Evolutionary conservation across 768 basidiomycete genomes (phyloP).

Genomic region (Calocybe indica): DNA sequence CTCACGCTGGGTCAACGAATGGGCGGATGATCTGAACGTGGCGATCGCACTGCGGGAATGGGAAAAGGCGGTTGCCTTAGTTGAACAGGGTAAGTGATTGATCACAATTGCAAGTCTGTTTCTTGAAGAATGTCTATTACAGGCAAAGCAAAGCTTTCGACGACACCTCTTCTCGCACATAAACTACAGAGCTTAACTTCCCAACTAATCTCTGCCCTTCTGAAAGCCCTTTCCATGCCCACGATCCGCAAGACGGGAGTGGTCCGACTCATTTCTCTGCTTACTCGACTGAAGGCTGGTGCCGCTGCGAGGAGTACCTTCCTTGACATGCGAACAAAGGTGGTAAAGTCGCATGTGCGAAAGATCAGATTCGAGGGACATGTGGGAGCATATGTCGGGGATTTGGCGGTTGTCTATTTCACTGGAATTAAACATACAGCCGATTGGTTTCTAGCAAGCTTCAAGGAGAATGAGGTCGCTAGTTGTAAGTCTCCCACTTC

Average conservation of each 20-base stretch:
- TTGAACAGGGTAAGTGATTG: constrained; percentile 64
- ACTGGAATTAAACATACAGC: constrained; percentile 95
- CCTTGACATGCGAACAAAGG: constrained; percentile 67
- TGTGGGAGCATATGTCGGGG: constrained; percentile 77
- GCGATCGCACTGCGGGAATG: constrained; percentile 87
- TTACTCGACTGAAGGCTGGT: constrained; percentile 70
- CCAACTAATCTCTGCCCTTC: constrained; percentile 62
- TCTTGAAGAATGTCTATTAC: not conserved
- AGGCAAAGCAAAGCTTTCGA: constrained; percentile 61
- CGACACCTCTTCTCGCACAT: constrained; percentile 42
- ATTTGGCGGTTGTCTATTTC: constrained; percentile 85
- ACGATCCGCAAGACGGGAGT: constrained; percentile 74
- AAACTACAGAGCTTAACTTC: constrained; percentile 65
- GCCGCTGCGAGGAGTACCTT: constrained; percentile 80
- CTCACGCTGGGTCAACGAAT: constrained; percentile 83
- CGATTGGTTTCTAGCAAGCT: constrained; percentile 96
- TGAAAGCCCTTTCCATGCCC: constrained; percentile 68
- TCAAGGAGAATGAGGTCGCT: constrained; percentile 91
- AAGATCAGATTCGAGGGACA: constrained; percentile 90
- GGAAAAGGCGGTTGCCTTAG: constrained; percentile 77
- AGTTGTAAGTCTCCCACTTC: constrained; percentile 55
- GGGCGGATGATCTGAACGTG: constrained; percentile 87
- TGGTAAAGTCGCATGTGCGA: constrained; percentile 73
- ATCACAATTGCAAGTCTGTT: not conserved
- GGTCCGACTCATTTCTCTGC: constrained; percentile 63